phyloP scores from a whole-genome alignment of 208 protist species.

The Trypanosoma mega region DNA sequence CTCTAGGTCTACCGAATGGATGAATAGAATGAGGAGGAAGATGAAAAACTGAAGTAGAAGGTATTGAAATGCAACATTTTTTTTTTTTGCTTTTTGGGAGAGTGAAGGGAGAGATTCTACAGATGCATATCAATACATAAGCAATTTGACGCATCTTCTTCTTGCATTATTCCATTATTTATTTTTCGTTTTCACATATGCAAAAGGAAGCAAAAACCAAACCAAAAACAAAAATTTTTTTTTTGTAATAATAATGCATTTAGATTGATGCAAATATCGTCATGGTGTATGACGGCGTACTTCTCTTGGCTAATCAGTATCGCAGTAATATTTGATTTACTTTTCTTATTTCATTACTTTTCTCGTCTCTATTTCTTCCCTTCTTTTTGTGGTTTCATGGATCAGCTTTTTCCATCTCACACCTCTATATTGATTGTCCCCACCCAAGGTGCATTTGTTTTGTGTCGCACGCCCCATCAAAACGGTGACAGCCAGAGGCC shows the following conservation, averaged over 20 bases:
- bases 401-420: too few species aligned
- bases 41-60: too few species aligned
- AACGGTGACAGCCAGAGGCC: too few species aligned
- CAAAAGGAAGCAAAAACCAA: neutral
- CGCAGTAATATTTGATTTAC: neutral
- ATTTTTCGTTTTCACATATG: neutral
- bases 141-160: too few species aligned
- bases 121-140: too few species aligned
- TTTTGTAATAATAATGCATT: constrained; percentile 11
- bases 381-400: constrained; percentile 5
- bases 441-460: too few species aligned
- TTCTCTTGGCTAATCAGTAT: neutral
- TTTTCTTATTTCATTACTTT: neutral
- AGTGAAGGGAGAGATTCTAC: neutral
- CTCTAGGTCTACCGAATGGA: constrained; percentile 10
- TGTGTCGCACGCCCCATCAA: too few species aligned
- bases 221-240: neutral
- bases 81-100: neutral
- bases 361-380: constrained; percentile 7
- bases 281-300: too few species aligned
- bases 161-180: too few species aligned
- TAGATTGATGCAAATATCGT: constrained; percentile 4
- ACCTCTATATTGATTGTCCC: too few species aligned
- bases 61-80: too few species aligned
- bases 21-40: neutral